Evolutionary conservation across 768 basidiomycete genomes (phyloP), one percentile per base, ranked within the genome.

Genomic region (Podaxis carcinomalis): DNA sequence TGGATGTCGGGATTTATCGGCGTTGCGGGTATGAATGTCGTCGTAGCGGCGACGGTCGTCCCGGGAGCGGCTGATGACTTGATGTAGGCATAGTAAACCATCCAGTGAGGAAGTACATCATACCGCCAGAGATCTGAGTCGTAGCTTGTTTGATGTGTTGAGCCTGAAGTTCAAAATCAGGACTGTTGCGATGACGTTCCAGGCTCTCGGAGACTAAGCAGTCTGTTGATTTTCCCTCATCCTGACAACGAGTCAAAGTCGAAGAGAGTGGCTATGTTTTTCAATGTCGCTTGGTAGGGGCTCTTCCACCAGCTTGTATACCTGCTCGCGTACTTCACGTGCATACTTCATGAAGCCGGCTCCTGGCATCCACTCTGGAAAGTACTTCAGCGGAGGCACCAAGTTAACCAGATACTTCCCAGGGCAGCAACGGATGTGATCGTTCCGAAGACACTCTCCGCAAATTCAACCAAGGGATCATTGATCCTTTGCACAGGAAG

Each of bases 1-100:
- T 62, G 60, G 28, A 66, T 53, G 3, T 65, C 61, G 6, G 66
- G 66, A 19, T 50, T 44, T 27, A 44, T 28, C 1, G 51, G 39
- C 64, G 62, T 62, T 5, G 57, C 44, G 3, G 62, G 39, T 10
- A 62, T 50, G 14, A 62, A 61, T 13, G 44, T 37, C 35, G 19
- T 58, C 3, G 28, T 16, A 5, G 47, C 35, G 11, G 46, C 32
- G 5, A 39, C 37, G 2, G 56, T 49, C 0, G 47, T 49, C 19
- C 50, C 56, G 4, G 42, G 50, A 5, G 47, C 47, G 14, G 46
- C 47, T 57, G n/a, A 9, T 13, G 13, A 16, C 46, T 5, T 27
- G 3, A 3, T 16, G 4, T 27, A 28, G 14, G 47, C 47, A 14
- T 40, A 4, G 28, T 27, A 23, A 11, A 21, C 25, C 16, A 32